Evolutionary conservation across 352 stramenopile genomes (phyloP).

Genomic region (Elongisporangium undulatum): DNA sequence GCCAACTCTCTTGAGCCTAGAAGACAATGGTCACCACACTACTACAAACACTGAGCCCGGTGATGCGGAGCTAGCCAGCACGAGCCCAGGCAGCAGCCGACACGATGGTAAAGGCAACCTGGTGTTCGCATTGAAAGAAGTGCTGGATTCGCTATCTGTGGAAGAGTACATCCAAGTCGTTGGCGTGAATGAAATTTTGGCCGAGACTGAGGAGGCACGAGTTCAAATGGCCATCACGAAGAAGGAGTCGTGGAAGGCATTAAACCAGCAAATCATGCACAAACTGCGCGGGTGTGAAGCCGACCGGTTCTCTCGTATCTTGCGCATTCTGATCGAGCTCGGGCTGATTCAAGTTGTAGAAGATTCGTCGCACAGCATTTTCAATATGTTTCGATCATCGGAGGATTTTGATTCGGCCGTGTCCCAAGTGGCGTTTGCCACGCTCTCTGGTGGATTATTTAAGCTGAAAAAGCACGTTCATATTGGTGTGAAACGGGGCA

Average conservation of each 20-base stretch:
- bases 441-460: conserved; percentile 64
- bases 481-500: conserved; percentile 54
- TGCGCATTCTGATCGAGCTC: conserved; percentile 70
- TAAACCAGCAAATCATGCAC: conserved; percentile 28
- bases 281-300: conserved; percentile 70
- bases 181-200: conserved; percentile 58
- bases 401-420: conserved; percentile 74
- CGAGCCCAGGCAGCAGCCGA: background rate
- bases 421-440: conserved; percentile 71
- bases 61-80: background rate
- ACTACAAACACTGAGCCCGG: background rate
- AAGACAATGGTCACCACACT: conserved; percentile 1
- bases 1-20: conserved; percentile 10
- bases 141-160: conserved; percentile 58
- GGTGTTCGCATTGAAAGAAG: conserved; percentile 62
- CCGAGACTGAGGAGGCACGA: conserved; percentile 50
- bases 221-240: conserved; percentile 40
- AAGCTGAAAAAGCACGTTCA: conserved; percentile 36
- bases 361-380: conserved; percentile 46
- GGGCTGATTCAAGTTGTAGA: conserved; percentile 49
- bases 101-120: conserved; percentile 11
- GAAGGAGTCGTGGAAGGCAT: conserved; percentile 39
- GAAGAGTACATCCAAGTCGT: conserved; percentile 75
- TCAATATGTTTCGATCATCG: conserved; percentile 49
- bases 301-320: conserved; percentile 63